Base-by-base conservation (phyloP, 2,329 filamentous ascomycete genomes). In the Chrysosporium queenslandicum region DNA sequence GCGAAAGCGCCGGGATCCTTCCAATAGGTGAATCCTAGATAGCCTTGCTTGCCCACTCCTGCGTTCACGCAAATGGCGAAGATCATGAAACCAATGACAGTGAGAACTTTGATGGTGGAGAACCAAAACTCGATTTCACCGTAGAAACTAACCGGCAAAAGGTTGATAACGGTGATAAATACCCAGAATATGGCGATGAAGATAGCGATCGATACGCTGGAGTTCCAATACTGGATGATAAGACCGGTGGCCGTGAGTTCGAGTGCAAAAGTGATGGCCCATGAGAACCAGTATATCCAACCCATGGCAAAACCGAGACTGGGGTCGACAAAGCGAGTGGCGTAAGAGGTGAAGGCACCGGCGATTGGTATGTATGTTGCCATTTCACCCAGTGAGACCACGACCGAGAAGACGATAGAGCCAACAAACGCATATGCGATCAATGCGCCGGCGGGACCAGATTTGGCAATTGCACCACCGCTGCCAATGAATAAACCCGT, bases 281-380 rank as follows among this genome's bases (percentile, higher is more conserved):
- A 90, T 34, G 78, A 82, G 63, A 88, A 88, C 82, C 83, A 90
- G 68, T 90, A 90, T 55, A 87, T 82, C 85, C 85, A 90, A 18
- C 86, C 86, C 77, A 89, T 85, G 18, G 85, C 77, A 61, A 89
- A 89, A 6, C 84, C 85, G 45, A 88, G 72, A 52, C 81, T 82
- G 9, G 80, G 81, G 61, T 86, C 82, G 53, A 88, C 77, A 60
- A 91, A 87, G 16, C 86, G 83, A 36, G 81, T 77, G 20, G 86
- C 85, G 61, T 89, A 91, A 39, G 82, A 77, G 27, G 85, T 86
- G 64, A 90, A 90, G 37, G 84, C 83, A 53, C 85, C 87, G 18
- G 83, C 74, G 32, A 90, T 81, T 4, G 87, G 87, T 25, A 90
- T 81, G 60, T 82, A 87, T 9, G 86, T 83, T 8, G 86, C 83